Percentiles rank a stretch among this genome's conserved stretches.
Conservation (phyloP, 176 grass and related monocot genomes). For the Phragmites australis region DNA sequence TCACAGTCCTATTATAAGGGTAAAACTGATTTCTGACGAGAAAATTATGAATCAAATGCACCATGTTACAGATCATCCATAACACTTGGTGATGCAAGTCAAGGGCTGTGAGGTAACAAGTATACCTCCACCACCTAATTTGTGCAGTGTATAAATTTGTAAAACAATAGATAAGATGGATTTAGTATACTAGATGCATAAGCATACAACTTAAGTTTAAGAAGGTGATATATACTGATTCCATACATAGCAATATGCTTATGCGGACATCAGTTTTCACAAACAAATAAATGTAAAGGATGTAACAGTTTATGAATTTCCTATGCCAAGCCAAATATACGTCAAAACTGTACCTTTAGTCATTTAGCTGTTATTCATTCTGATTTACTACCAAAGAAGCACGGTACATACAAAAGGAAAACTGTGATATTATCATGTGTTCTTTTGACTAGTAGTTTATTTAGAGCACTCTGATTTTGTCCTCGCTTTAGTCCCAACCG, state of each 20-base stretch:
- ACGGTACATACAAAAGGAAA: not conserved
- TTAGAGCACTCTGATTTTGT: not conserved
- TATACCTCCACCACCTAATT: not conserved
- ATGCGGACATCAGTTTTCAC: constrained; percentile 16
- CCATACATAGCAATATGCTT: not conserved
- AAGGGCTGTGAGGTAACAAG: not conserved
- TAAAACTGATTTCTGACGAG: not conserved
- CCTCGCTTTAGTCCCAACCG: not conserved
- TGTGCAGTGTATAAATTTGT: not conserved
- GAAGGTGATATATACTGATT: not conserved
- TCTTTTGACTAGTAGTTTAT: constrained; percentile 14
- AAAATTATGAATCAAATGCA: constrained; percentile 8
- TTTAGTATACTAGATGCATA: constrained; percentile 12
- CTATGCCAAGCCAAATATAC: not conserved
- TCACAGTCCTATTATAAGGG: not conserved
- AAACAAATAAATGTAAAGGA: constrained; percentile 12
- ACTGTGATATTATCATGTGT: not conserved
- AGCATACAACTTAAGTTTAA: not conserved
- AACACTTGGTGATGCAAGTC: not conserved
- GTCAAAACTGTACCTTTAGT: not conserved
- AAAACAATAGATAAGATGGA: not conserved
- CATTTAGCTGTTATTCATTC: not conserved
- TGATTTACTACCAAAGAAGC: not conserved
- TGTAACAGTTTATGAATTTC: not conserved
- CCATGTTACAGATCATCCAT: not conserved